Conservation (phyloP, 2,329 filamentous ascomycete genomes). For the Cladophialophora psammophila region DNA sequence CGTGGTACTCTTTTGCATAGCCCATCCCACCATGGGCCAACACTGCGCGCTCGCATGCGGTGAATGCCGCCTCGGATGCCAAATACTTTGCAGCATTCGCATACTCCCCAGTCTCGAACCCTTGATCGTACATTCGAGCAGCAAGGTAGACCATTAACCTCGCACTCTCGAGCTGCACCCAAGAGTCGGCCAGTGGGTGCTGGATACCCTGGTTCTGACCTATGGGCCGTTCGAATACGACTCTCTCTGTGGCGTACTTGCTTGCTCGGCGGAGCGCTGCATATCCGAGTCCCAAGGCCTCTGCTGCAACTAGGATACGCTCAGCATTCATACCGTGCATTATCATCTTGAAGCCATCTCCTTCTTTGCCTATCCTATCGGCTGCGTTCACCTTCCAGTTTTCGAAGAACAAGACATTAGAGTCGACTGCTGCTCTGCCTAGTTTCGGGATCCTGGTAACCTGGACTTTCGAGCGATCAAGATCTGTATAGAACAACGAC, state of each 20-base stretch:
- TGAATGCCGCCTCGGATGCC: slow-evolving; percentile 67
- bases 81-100: slow-evolving; percentile 65
- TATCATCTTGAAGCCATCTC: slow-evolving; percentile 56
- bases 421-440: slow-evolving; percentile 55
- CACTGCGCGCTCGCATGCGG: slow-evolving; percentile 65
- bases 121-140: slow-evolving; percentile 63
- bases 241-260: slow-evolving; percentile 57
- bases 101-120: slow-evolving; percentile 60
- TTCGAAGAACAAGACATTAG: slow-evolving; percentile 55
- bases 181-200: slow-evolving; percentile 65
- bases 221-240: slow-evolving; percentile 65
- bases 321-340: slow-evolving; percentile 51
- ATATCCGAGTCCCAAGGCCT: slow-evolving; percentile 55
- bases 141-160: slow-evolving; percentile 69
- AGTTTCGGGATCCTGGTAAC: slow-evolving; percentile 57
- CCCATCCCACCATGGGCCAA: slow-evolving; percentile 68
- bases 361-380: slow-evolving; percentile 53
- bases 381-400: slow-evolving; percentile 50
- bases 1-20: slow-evolving; percentile 69
- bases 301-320: slow-evolving; percentile 47
- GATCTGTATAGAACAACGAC: slow-evolving; percentile 56
- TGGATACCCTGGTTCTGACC: slow-evolving; percentile 67
- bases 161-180: slow-evolving; percentile 68
- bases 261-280: slow-evolving; percentile 53
- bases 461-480: slow-evolving; percentile 48